A percentile compares a stretch with the other conserved stretches of the same genome.
Evolutionary conservation across 2,329 filamentous ascomycete species (phyloP).

Genomic region (Nothopassalora personata): DNA sequence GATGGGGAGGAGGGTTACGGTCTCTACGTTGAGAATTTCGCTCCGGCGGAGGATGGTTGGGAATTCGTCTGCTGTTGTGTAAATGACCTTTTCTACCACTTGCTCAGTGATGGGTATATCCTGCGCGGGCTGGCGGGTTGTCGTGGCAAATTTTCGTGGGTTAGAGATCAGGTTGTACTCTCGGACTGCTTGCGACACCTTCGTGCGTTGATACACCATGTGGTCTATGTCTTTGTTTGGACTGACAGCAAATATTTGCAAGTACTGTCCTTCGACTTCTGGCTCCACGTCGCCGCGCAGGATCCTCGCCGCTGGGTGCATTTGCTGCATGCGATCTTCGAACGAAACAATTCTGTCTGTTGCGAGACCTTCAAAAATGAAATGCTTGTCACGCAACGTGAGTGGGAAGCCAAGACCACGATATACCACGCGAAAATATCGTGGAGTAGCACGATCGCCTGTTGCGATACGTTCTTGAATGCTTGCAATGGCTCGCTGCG

Average conservation of each 20-base stretch:
- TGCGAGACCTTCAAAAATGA: slow-evolving; percentile 78
- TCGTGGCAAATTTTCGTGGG: slow-evolving; percentile 73
- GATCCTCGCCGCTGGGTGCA: slow-evolving; percentile 81
- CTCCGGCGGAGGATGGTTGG: slow-evolving; percentile 85
- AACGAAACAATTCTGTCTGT: slow-evolving; percentile 75
- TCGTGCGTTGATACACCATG: slow-evolving; percentile 80
- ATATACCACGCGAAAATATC: slow-evolving; percentile 89
- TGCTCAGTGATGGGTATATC: slow-evolving; percentile 65
- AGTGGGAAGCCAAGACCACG: slow-evolving; percentile 82
- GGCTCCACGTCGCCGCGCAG: slow-evolving; percentile 62
- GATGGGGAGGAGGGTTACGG: slow-evolving; percentile 63
- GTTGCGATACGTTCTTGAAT: slow-evolving; percentile 86
- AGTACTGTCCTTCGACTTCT: slow-evolving; percentile 83
- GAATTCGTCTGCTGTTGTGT: slow-evolving; percentile 77
- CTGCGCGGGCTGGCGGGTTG: slow-evolving; percentile 59
- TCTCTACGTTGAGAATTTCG: slow-evolving; percentile 68
- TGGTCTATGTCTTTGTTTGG: slow-evolving; percentile 77
- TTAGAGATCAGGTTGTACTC: slow-evolving; percentile 78
- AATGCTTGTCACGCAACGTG: slow-evolving; percentile 80
- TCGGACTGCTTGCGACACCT: slow-evolving; percentile 74
- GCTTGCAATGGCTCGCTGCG: slow-evolving; percentile 83
- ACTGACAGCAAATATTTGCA: slow-evolving; percentile 75
- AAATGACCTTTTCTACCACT: slow-evolving; percentile 76
- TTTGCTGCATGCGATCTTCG: slow-evolving; percentile 84
- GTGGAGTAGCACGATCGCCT: slow-evolving; percentile 69